phyloP scores from a whole-genome alignment of 495 filamentous ascomycete genomes.

The Daldinia grandis region DNA sequence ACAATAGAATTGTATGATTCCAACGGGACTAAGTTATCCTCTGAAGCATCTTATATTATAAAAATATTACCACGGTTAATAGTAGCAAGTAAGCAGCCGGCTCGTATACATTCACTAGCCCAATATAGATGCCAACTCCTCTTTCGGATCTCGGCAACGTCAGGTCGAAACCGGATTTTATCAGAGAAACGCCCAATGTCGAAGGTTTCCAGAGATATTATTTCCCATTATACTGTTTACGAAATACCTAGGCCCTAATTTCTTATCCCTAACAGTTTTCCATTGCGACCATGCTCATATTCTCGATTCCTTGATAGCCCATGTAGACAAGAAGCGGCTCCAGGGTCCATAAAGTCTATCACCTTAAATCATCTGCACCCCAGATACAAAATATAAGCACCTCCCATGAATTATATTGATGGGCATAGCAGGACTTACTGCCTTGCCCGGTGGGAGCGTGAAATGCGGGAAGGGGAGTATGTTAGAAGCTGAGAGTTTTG shows the following conservation, averaged over 20 bases:
- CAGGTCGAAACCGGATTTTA: background rate
- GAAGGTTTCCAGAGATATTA: background rate
- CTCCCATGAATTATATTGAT: background rate
- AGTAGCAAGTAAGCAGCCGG: background rate
- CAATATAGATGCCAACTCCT: background rate
- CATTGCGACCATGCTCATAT: background rate
- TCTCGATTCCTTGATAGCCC: background rate
- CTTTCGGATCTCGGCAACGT: constrained; percentile 4
- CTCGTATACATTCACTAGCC: background rate
- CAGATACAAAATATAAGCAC: background rate
- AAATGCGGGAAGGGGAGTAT: background rate
- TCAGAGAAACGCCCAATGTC: background rate
- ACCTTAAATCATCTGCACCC: background rate
- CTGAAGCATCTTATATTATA: too few relatives aligned
- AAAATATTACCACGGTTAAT: too few relatives aligned
- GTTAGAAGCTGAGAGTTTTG: background rate
- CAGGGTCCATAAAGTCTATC: background rate
- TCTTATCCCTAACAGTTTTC: too few relatives aligned
- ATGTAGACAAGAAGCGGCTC: too few relatives aligned
- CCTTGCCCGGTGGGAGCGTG: background rate
- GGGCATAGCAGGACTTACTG: background rate
- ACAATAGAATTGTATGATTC: too few relatives aligned
- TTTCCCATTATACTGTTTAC: background rate
- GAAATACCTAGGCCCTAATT: too few relatives aligned
- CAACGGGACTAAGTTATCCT: too few relatives aligned